Base-by-base conservation (phyloP, 2,329 filamentous ascomycete species). In the Eurotiales sp. region DNA sequence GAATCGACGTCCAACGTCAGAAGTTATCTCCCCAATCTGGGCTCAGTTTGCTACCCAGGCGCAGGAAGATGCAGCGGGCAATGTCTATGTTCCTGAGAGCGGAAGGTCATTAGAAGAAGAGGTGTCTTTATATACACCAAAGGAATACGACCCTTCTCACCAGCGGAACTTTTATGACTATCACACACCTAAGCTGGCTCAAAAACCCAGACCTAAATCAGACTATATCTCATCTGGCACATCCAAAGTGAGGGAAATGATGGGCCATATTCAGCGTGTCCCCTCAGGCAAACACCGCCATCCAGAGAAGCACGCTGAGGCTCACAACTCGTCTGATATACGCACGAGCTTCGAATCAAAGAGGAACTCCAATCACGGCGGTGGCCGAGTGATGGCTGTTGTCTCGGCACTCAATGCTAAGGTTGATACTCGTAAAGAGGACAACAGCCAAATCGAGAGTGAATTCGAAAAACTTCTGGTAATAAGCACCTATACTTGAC, bases 11-110 rank as follows among this genome's bases (percentile, higher is more conserved):
- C 88, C 88, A 3, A 73, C 77, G 1, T 71, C 74, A 14, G 70
- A 73, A 36, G 62, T 71, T 8, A 76, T 80, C 15, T 83, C 87
- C 2, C 90, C 91, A 21, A 90, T 92, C 51, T 96, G 88, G 77
- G 82, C 87, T 12, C 86, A 93, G 61, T 93, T 92, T 64, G 72
- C 77, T 51, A 71, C 72, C 4, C 66, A 68, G 34, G 61, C 65
- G n/a, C 59, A 67, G 43, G 59, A 67, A 46, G 64, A 67, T 36
- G 56, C 61, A 4, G 56, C 60, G 15, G 64, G 57, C 23, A 71
- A 70, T 2, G 72, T 70, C 50, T 73, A 72, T 17, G 64, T 77
- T 11, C 73, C 76, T 8, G 64, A 74, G 32, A 72, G 73, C 53
- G 68, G 69, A 17, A 63, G 71, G 32, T 74, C 67, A 30, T 57